Base-by-base conservation (phyloP, 257 asterid species). In the Nicotiana otophora region DNA sequence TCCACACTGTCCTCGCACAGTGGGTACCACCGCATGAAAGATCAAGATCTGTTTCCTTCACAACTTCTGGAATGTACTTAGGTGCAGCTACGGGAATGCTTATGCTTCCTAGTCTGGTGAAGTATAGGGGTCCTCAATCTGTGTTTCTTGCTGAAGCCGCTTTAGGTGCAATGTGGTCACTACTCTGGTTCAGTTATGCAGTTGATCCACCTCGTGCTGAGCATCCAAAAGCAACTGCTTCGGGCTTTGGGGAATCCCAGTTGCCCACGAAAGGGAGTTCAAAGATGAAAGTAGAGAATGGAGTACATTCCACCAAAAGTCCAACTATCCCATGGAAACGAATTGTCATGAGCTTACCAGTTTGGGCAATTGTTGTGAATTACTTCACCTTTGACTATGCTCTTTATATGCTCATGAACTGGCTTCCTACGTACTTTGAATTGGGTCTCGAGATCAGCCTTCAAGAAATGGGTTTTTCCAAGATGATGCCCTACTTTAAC, bases 21-120 rank as follows among this genome's bases (percentile, higher is more conserved):
- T 93, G 99, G 98, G 99, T 95, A 8, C 98, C 98, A 1, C 99
- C 98, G 16, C 97, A 92, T 48, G 99, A 95, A 85, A 85, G 97
- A 80, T 95, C 99, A 15, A 88, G 98, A 74, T 91, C 98, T 0
- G 97, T 95, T 80, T 95, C 99, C 66, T 91, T 94, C 51, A 95
- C 98, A 0, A 95, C 98, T 42, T 95, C 99, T 0, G 98, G 98
- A 10, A 94, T 95, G 99, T 95, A 95, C 69, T 89, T 95, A 28
- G 99, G 99, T 60, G 98, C 98, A 36, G 97, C 99, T 9, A 31
- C 85, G 2, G 98, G 98, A 34, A 95, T 91, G 82, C 97, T 95
- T 77, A 23, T 94, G 83, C 97, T 95, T 82, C 98, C 98, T 2
- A 90, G 88, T 82, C 84, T 95, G 9, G 97, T 94, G 80, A 94